Percentiles rank a stretch among this genome's conserved stretches.
These are phyloP conservation scores for Metarhizium album DNA, from an alignment of 2,329 filamentous ascomycete species.

Conservation along the genomic window DNA sequence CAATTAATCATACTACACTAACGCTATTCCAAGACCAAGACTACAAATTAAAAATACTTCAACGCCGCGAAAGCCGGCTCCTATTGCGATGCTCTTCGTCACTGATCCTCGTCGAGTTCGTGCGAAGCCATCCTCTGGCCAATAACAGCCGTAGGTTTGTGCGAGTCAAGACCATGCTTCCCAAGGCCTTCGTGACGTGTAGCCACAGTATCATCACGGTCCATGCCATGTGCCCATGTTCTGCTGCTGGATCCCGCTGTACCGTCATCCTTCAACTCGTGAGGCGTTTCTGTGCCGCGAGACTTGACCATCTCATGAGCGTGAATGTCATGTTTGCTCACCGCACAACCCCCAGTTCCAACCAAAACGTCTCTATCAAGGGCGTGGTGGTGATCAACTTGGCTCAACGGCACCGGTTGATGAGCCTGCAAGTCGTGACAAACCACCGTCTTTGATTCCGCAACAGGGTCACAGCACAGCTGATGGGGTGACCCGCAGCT, in stretches of 20 bases:
- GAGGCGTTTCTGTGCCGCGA: neutral
- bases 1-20: neutral
- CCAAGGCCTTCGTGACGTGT: neutral
- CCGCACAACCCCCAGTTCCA: neutral
- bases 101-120: neutral
- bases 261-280: constrained; percentile 7
- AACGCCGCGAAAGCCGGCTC: neutral
- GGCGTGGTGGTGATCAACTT: constrained; percentile 1
- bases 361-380: constrained; percentile 5
- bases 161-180: constrained; percentile 1
- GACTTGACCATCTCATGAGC: constrained; percentile 1
- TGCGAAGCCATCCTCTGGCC: neutral
- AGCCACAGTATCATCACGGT: neutral
- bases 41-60: too few relatives aligned
- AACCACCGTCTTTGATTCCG: neutral
- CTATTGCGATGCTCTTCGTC: neutral
- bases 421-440: constrained; percentile 5
- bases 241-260: neutral
- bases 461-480: constrained; percentile 5
- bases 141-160: neutral
- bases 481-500: constrained; percentile 3
- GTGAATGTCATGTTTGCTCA: constrained; percentile 4
- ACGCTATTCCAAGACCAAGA: neutral
- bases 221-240: neutral
- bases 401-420: neutral